Evolutionary conservation across 805 yeast genomes (phyloP), one percentile per base, ranked within the genome.

Genomic region (Candida koratica): DNA sequence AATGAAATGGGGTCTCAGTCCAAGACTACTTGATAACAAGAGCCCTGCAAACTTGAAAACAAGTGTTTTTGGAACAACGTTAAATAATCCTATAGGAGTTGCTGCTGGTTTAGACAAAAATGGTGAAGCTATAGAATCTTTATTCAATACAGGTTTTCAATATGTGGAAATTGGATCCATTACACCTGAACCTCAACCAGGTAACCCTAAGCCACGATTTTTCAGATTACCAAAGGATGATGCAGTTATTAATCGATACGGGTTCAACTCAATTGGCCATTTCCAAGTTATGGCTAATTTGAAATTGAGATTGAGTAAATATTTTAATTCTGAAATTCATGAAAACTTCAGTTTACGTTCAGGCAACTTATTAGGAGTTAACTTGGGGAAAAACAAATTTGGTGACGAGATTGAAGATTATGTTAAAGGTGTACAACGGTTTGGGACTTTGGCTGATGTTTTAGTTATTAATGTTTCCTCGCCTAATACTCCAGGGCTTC

Each of bases 21-120:
- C 95, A 20, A 67, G 69, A 39, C 64, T 82, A 36, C 68, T 67
- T 32, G 84, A 79, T 42, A 56, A 63, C 22, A 75, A 69, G 39
- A 77, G 74, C 41, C 54, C 50, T 26, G 57, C 54, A n/a, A 57
- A 62, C 3, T 65, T 85, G 43, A 62, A 71, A 11, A 87, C 81
- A 14, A 56, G 69, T 26, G 81, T 81, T 0, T 84, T 85, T 55
- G 87, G 86, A 6, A 60, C 59, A n/a, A 72, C 67, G 37, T 62
- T 90, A 53, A 70, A 71, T 14, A 80, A 81, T 38, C 97, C 97
- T 16, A 67, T 90, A 33, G 97, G 97, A 10, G 71, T 89, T 49
- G 97, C 97, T 33, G 97, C 97, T 17, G 97, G 97, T 9, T 73
- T 90, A 45, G 97, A 90, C 60, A 90, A 90, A 62, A 81, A 89